phyloP scores from a whole-genome alignment of 2,329 filamentous ascomycete species.

The Harringtonia aguacate region DNA sequence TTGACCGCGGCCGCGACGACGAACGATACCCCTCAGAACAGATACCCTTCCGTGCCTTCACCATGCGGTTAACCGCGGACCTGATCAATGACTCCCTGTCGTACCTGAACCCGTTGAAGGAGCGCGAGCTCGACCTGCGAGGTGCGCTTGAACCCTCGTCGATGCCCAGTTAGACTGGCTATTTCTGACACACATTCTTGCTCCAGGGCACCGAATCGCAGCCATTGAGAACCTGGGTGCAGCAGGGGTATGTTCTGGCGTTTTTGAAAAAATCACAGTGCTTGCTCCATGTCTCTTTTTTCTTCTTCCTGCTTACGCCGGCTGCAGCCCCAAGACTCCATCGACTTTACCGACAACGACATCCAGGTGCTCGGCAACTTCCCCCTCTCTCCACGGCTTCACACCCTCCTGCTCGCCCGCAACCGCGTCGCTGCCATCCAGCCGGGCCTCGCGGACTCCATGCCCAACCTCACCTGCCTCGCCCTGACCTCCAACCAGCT shows the following conservation, averaged over 20 bases:
- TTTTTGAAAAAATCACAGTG: too few relatives aligned
- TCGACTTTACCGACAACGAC: constrained; percentile 98
- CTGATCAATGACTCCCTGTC: constrained; percentile 90
- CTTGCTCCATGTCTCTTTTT: background rate
- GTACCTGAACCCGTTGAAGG: constrained; percentile 97
- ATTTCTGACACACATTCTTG: background rate
- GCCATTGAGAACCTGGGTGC: constrained; percentile 96
- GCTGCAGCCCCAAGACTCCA: constrained; percentile 77
- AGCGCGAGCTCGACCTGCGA: constrained; percentile 98
- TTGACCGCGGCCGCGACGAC: too few relatives aligned
- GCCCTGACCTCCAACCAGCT: constrained; percentile 78
- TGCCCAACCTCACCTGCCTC: constrained; percentile 74
- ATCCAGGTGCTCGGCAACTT: constrained; percentile 86
- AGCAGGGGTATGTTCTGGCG: constrained; percentile 59
- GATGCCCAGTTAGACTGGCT: too few relatives aligned
- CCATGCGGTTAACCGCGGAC: constrained; percentile 91
- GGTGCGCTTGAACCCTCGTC: too few relatives aligned
- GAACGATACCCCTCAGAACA: background rate
- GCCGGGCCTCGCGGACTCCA: constrained; percentile 56
- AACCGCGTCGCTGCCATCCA: constrained; percentile 84
- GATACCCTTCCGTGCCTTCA: constrained; percentile 14
- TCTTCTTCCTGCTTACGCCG: background rate
- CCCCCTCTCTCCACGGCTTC: constrained; percentile 78
- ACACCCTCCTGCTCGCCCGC: constrained; percentile 76
- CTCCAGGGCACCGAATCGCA: constrained; percentile 89